Base-by-base conservation (phyloP, 2,329 filamentous ascomycete genomes). In the Lasiodiplodia theobromae region DNA sequence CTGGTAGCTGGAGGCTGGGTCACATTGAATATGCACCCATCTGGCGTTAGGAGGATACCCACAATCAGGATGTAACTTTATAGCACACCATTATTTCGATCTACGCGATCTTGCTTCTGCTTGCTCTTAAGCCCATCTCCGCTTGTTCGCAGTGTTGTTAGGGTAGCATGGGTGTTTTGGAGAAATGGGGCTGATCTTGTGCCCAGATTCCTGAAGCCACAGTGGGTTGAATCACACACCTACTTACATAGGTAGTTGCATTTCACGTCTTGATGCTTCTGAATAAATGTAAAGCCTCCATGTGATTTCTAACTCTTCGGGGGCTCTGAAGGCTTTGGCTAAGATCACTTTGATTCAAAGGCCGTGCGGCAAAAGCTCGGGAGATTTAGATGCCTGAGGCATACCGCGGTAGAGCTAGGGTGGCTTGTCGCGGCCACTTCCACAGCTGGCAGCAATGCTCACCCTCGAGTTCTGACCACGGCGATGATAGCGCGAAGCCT, bases 21-120 rank as follows among this genome's bases (percentile, higher is more conserved):
- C 34, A 51, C 56, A 68, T 28, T 62, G 66, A 44, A 60, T 62
- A 62, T 38, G 54, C 53, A 52, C 49, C 56, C 65, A 68, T 53
- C 49, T 68, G 66, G 66, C 66, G 66, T 68, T 62, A 40, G 49
- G 49, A 52, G 66, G 56, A 68, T 68, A 68, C 66, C 66, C 66
- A 63, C 56, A 62, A 63, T 58, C 66, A 68, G 49, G 66, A 53
- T 63, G 66, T 62, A 57, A 57, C 31, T 57, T 49, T 40, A 47
- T 54, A 63, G 31, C 52, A 67, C 40, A 56, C 37, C 34, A 60
- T 38, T 31, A 28, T 28, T 23, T 37, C 38, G 14, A 52, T 18
- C 18, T 11, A 34, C 4, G 52, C 14, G 14, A 10, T 14, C 37
- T 14, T 51, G 40, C 14, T 21, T 51, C 23, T 49, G 25, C 38